phyloP scores from a whole-genome alignment of 768 basidiomycete species.

The Leccinum disarticulatum region DNA sequence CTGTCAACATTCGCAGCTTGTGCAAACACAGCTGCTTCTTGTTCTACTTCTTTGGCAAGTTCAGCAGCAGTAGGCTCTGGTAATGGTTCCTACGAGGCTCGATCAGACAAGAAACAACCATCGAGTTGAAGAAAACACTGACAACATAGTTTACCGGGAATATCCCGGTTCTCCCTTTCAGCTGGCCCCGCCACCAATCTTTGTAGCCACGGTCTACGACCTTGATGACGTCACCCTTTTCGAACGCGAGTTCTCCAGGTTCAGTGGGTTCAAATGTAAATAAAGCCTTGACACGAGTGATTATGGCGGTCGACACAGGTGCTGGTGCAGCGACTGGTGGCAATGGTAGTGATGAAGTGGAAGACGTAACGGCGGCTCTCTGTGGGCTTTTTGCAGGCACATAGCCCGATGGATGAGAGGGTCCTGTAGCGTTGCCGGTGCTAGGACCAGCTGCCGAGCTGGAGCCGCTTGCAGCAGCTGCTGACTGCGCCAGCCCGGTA shows the following conservation, averaged over 20 bases:
- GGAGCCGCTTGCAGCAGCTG: conserved; percentile 38
- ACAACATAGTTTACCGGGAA: conserved; percentile 98
- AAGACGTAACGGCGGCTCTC: conserved; percentile 22
- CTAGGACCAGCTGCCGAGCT: conserved; percentile 23
- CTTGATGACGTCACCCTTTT: conserved; percentile 91
- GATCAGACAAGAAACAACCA: neutral
- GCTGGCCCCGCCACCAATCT: conserved; percentile 96
- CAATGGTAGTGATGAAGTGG: conserved; percentile 28
- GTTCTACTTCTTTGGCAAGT: conserved; percentile 77
- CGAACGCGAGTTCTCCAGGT: conserved; percentile 86
- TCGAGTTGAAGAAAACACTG: conserved; percentile 29
- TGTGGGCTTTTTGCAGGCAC: conserved; percentile 56
- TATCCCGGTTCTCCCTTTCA: conserved; percentile 88
- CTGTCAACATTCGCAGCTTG: conserved; percentile 85
- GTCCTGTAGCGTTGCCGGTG: conserved; percentile 21
- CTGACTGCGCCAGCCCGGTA: conserved; percentile 39
- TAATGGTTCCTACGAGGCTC: conserved; percentile 61
- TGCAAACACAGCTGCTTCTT: conserved; percentile 84
- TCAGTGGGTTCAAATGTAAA: conserved; percentile 88
- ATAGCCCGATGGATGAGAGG: conserved; percentile 53
- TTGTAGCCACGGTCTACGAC: conserved; percentile 93
- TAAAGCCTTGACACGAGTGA: conserved; percentile 84
- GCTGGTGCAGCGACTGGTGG: conserved; percentile 19
- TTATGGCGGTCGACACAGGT: conserved; percentile 38
- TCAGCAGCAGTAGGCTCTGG: conserved; percentile 81